These are phyloP conservation scores for Mortierella claussenii DNA, from an alignment of 192 early-diverging fungal genomes.

Conservation along the genomic window DNA sequence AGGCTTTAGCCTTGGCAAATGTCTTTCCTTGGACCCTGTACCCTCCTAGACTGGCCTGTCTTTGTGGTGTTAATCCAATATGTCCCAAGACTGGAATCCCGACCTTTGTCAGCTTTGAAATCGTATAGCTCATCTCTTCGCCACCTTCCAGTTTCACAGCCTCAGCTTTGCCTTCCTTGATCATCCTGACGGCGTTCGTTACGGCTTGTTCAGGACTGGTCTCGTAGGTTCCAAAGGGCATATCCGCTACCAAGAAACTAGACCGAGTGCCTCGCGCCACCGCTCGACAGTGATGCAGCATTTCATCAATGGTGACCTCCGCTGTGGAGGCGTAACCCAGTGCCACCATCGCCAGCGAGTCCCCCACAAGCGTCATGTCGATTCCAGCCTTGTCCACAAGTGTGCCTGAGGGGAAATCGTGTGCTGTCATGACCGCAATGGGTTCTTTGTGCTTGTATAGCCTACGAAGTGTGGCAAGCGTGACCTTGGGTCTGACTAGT, in stretches of 20 bases:
- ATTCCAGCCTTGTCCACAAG: conserved; percentile 85
- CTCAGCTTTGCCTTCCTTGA: conserved; percentile 92
- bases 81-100: conserved; percentile 98
- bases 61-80: conserved; percentile 95
- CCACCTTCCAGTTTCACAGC: conserved; percentile 97
- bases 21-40: conserved; percentile 94
- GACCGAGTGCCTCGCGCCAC: conserved; percentile 82
- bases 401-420: conserved; percentile 94
- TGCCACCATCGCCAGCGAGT: conserved; percentile 96
- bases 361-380: conserved; percentile 92
- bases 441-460: conserved; percentile 78
- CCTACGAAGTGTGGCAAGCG: conserved; percentile 78
- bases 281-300: conserved; percentile 95
- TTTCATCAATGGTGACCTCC: conserved; percentile 91
- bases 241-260: conserved; percentile 86
- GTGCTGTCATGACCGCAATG: conserved; percentile 94
- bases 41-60: conserved; percentile 85
- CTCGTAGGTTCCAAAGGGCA: conserved; percentile 96
- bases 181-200: conserved; percentile 76
- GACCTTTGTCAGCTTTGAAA: conserved; percentile 78
- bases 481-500: conserved; percentile 79
- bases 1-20: conserved; percentile 70
- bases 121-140: conserved; percentile 80
- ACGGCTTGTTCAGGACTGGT: conserved; percentile 77
- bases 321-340: conserved; percentile 89